Conservation (phyloP, 2,329 filamentous ascomycete species). For the Rutstroemia sp. region DNA sequence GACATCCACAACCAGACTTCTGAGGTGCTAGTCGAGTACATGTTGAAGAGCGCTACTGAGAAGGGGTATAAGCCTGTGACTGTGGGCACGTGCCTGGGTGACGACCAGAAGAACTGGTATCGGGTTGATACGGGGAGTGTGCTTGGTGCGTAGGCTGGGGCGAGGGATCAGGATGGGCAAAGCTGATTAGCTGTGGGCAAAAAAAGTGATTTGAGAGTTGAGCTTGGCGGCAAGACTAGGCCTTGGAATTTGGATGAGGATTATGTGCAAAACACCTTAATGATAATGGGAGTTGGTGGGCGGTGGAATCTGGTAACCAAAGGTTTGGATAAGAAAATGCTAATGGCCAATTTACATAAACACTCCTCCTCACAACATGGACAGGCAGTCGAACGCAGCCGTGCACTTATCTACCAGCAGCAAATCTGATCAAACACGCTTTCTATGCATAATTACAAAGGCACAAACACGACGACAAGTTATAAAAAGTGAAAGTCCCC, state of each 20-base stretch:
- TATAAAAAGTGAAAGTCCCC: no score
- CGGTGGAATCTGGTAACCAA: no score
- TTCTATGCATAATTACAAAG: neutral
- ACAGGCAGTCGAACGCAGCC: no score
- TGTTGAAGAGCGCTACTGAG: slow-evolving; percentile 24
- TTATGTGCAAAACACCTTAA: no score
- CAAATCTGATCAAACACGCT: neutral
- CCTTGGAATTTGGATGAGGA: no score
- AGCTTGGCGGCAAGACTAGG: no score
- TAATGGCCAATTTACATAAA: no score
- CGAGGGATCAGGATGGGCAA: neutral
- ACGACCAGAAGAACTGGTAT: slow-evolving; percentile 36
- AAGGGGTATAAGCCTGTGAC: slow-evolving; percentile 34
- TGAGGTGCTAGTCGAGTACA: slow-evolving; percentile 24
- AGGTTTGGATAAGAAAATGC: no score
- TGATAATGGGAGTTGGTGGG: no score
- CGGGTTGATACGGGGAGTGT: slow-evolving; percentile 11
- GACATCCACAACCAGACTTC: slow-evolving; percentile 30
- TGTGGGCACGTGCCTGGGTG: slow-evolving; percentile 38
- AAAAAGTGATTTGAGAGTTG: no score
- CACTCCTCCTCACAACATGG: no score
- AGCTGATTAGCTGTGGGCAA: no score
- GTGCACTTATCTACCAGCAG: neutral
- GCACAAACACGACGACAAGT: neutral
- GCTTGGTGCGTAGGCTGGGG: neutral